Evolutionary conservation across 148 eudicot genomes (phyloP), one percentile per base, ranked within the genome.

Genomic region (Amaranthus cruentus): DNA sequence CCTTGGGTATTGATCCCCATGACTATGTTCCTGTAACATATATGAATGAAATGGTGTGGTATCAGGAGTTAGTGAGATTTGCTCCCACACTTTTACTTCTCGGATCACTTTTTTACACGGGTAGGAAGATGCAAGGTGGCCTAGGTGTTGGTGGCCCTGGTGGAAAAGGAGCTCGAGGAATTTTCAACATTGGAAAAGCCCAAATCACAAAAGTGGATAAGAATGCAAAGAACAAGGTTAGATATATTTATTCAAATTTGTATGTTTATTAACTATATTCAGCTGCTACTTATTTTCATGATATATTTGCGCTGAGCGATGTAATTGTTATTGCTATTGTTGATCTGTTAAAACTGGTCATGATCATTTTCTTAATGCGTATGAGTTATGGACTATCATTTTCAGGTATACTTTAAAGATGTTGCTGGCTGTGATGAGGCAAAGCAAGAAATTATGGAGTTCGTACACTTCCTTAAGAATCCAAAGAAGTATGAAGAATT

Each of bases 401-500:
- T 18, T 21, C 78, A 89, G 95, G 82, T 90, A 28, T 87, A 67
- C 80, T 87, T 89, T 64, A 89, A 81, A 74, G 93, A 89, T 72
- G 90, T 89, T 59, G 93, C 93, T 66, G 93, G 90, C 47, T 89
- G 93, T 82, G 93, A 89, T 60, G 93, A 89, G 75, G 93, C 93
- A 44, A 89, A 89, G 72, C 93, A 85, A 77, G 93, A 89, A 78
- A 89, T 89, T 61, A 87, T 87, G 93, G 93, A 89, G 81, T 89
- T 93, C 62, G 96, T 93, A 79, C 96, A 93, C 84, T 93, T 93
- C 83, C 94, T 90, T 18, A 89, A 92, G 85, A 92, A 88, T 72
- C 98, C 96, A 0, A 89, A 89, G 80, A 91, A 89, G 81, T 89
- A 91, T 44, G 92, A 87, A 82, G 91, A 85, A 4, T 73, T 89